phyloP scores from a whole-genome alignment of 2,329 filamentous ascomycete genomes.

The Dactylellina haptotyla region DNA sequence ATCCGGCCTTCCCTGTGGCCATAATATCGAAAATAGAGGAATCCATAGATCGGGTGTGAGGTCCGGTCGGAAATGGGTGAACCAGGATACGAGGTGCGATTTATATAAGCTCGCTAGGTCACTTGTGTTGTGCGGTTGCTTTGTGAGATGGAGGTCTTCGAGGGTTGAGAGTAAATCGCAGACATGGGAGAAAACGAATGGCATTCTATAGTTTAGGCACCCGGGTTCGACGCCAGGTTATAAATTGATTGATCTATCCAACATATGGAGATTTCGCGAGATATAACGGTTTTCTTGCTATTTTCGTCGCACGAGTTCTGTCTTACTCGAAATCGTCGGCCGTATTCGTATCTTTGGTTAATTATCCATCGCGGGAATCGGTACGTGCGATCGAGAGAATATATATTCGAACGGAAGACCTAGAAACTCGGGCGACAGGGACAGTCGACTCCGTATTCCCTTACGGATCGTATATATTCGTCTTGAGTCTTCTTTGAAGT shows the following conservation, averaged over 20 bases:
- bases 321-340: no score
- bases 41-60: constrained; percentile 51
- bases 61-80: constrained; percentile 54
- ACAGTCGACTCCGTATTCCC: no score
- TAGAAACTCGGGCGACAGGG: no score
- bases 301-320: no score
- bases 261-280: neutral
- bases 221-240: neutral
- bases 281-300: neutral
- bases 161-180: constrained; percentile 55
- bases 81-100: constrained; percentile 54
- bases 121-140: constrained; percentile 15
- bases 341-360: no score
- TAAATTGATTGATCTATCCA: neutral
- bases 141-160: constrained; percentile 43
- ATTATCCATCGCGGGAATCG: no score
- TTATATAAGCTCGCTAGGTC: constrained; percentile 35
- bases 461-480: no score
- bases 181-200: constrained; percentile 55
- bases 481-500: no score
- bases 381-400: no score
- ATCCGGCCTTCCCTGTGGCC: constrained; percentile 56
- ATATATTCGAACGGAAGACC: no score
- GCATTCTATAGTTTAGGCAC: constrained; percentile 28
- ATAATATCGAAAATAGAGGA: constrained; percentile 55